These are phyloP conservation scores for Rhizopus stolonifer DNA, from an alignment of 371 early-diverging fungal genomes.

Conservation along the genomic window DNA sequence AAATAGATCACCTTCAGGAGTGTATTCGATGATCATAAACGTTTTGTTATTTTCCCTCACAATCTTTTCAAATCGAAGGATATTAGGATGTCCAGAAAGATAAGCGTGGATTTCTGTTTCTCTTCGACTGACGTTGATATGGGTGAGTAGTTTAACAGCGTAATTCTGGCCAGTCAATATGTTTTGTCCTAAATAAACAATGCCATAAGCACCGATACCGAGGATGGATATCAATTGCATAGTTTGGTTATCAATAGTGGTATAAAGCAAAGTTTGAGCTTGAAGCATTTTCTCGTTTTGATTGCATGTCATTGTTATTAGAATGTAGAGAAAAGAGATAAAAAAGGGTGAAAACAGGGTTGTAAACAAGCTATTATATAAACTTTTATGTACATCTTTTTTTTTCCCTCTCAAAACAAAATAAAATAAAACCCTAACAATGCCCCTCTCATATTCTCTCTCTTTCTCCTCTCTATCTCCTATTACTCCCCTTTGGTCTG, in stretches of 20 bases:
- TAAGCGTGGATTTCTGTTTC: slow-evolving; percentile 61
- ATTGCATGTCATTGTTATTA: neutral
- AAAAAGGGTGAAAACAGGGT: neutral
- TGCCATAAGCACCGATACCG: slow-evolving; percentile 72
- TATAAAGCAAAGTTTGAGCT: slow-evolving; percentile 49
- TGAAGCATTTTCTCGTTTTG: slow-evolving; percentile 15
- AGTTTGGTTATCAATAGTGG: slow-evolving; percentile 48
- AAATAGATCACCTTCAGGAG: slow-evolving; percentile 78
- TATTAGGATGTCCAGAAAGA: slow-evolving; percentile 64
- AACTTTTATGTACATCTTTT: neutral
- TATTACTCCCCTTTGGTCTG: neutral
- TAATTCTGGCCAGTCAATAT: slow-evolving; percentile 43
- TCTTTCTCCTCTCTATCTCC: neutral
- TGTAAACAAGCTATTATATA: neutral
- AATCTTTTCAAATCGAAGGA: slow-evolving; percentile 67
- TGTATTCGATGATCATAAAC: slow-evolving; percentile 80
- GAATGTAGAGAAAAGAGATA: neutral
- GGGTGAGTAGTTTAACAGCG: slow-evolving; percentile 68
- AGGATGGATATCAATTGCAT: slow-evolving; percentile 58
- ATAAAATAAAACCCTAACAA: too few species aligned
- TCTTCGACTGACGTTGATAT: slow-evolving; percentile 28
- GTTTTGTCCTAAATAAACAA: slow-evolving; percentile 65
- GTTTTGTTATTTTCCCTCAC: slow-evolving; percentile 68
- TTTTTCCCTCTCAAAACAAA: neutral
- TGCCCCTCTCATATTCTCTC: neutral